A percentile compares a stretch with the other conserved stretches of the same genome.
Conservation (phyloP, 2,329 filamentous ascomycete species). For the Botrytis byssoidea region DNA sequence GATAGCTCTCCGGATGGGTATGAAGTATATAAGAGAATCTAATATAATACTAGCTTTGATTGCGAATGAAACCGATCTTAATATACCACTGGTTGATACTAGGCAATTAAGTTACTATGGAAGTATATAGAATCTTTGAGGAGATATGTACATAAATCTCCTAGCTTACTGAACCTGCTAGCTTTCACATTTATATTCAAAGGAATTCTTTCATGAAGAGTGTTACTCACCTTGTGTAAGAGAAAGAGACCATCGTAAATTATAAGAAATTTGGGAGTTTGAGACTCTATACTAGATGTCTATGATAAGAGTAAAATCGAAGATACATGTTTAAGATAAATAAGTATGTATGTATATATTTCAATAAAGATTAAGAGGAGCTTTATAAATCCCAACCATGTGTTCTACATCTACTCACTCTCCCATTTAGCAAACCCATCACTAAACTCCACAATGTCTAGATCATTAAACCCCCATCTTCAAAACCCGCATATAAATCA, state of each 20-base stretch:
- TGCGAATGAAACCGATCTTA: background rate
- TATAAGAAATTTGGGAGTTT: background rate
- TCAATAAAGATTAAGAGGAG: background rate
- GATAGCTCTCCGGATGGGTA: background rate
- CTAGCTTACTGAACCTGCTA: background rate
- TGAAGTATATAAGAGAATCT: background rate
- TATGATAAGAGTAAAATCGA: background rate
- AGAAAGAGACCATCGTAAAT: background rate
- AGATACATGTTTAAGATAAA: background rate
- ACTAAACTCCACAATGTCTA: background rate
- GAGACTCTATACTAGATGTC: background rate
- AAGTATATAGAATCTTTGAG: background rate
- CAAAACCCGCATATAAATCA: background rate
- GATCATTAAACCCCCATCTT: background rate
- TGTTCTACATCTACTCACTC: background rate
- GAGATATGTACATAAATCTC: accelerated
- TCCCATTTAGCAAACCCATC: background rate
- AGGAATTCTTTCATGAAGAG: background rate
- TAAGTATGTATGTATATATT: background rate
- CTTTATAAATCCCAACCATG: background rate
- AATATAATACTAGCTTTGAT: background rate
- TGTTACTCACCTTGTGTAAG: background rate
- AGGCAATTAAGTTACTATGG: background rate
- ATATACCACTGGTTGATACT: background rate
- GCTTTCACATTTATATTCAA: background rate